These are phyloP conservation scores for Ajuga reptans DNA, from an alignment of 305 asterid species.

Conservation along the genomic window DNA sequence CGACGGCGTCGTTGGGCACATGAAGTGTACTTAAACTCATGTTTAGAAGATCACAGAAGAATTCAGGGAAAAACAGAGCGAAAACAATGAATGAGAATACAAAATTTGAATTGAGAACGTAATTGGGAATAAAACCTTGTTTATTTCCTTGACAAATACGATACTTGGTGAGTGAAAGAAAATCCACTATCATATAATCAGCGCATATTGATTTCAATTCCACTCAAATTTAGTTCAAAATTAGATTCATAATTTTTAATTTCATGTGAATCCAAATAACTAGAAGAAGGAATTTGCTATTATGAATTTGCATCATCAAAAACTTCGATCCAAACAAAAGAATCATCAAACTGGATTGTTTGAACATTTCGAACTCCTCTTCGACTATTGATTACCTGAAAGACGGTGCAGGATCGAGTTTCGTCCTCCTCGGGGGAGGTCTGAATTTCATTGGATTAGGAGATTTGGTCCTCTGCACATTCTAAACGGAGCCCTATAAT, in stretches of 20 bases:
- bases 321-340: no score
- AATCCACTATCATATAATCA: neutral
- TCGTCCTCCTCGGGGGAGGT: constrained; percentile 42
- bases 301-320: no score
- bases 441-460: constrained; percentile 25
- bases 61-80: neutral
- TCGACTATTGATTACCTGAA: constrained; percentile 19
- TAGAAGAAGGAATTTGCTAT: no score
- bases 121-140: neutral
- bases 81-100: neutral
- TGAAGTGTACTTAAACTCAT: neutral
- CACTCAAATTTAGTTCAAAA: no score
- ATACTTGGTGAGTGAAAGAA: neutral
- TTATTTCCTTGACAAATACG: neutral
- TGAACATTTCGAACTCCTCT: neutral
- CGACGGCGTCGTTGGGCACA: neutral
- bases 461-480: neutral
- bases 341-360: neutral
- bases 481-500: neutral
- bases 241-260: no score
- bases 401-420: constrained; percentile 22
- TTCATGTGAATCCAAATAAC: no score
- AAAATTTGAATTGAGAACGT: neutral
- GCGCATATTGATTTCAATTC: no score
- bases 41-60: neutral